Evolutionary conservation across 192 early-diverging fungal genomes (phyloP).

Genomic region (Coemansia sp.): DNA sequence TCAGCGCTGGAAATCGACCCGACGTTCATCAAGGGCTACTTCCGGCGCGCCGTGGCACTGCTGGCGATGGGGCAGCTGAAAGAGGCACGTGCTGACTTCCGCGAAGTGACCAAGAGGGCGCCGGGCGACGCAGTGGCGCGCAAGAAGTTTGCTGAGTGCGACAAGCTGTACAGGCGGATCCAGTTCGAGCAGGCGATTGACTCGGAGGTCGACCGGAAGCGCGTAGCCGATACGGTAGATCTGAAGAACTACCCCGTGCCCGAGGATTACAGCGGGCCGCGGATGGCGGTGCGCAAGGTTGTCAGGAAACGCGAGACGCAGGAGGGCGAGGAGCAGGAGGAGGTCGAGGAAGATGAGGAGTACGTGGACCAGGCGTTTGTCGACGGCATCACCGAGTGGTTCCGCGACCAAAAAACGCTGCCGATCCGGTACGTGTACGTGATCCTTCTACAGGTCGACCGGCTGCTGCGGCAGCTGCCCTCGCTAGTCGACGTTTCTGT

Average conservation of each 20-base stretch:
- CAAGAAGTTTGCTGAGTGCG: slow-evolving; percentile 79
- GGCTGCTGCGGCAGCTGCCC: slow-evolving; percentile 69
- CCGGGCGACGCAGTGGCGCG: slow-evolving; percentile 80
- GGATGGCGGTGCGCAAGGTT: slow-evolving; percentile 51
- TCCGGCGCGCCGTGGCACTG: slow-evolving; percentile 85
- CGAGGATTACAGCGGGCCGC: slow-evolving; percentile 82
- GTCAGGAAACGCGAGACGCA: slow-evolving; percentile 2
- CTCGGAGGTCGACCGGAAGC: slow-evolving; percentile 40
- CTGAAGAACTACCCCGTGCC: slow-evolving; percentile 57
- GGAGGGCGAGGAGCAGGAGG: slow-evolving; percentile 15
- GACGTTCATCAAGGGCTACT: slow-evolving; percentile 88
- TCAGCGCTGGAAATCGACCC: slow-evolving; percentile 80
- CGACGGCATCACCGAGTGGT: slow-evolving; percentile 67
- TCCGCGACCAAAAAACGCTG: slow-evolving; percentile 87
- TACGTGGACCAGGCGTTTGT: slow-evolving; percentile 79
- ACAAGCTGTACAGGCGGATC: slow-evolving; percentile 82
- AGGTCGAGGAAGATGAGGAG: slow-evolving; percentile 58
- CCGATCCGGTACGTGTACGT: slow-evolving; percentile 84
- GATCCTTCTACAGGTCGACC: slow-evolving; percentile 77
- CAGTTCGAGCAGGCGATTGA: slow-evolving; percentile 94
- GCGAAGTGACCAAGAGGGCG: slow-evolving; percentile 68
- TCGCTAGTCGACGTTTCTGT: slow-evolving; percentile 86
- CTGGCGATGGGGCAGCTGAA: slow-evolving; percentile 85
- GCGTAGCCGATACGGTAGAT: slow-evolving; percentile 53
- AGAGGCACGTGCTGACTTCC: slow-evolving; percentile 74